Evolutionary conservation across 1,284 basidiomycete species (phyloP), one percentile per base, ranked within the genome.

Genomic region (Melampsora americana): DNA sequence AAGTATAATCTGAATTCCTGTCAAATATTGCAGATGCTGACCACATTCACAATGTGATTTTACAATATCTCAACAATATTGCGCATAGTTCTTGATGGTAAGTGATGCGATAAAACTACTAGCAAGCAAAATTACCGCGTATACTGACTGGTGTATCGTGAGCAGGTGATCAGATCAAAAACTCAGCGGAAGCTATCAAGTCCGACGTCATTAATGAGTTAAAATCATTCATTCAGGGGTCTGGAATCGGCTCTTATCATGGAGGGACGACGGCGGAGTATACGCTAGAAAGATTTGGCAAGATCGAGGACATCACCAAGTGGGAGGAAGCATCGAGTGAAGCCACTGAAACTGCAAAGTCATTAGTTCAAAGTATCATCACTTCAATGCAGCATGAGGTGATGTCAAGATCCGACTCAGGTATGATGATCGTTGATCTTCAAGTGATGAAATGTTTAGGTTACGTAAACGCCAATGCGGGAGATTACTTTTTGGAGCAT

Each of bases 391-490:
- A 56, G n/a, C 1, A 56, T 23, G 53, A 56, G 26, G 53, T 56
- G n/a, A 56, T 16, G 26, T 56, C 53, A 23, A 56, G 26, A 4
- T 56, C 53, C 12, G 26, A 56, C 53, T 23, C 53, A 56, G 53
- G 53, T 28, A 56, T 6, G n/a, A 56, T 28, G 5, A 6, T 56
- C n/a, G 20, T 56, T 9, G 26, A 56, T 23, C 53, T 56, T 56
- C 53, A 56, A 28, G 26, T 56, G 53, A 56, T 56, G 53, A 56
- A 56, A 56, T 56, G 53, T 56, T 56, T 56, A 56, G 53, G 53
- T 7, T 56, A 56, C 26, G 20, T 56, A 23, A 56, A 56, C 12
- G n/a, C 20, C 26, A n/a, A 56, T 56, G 53, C 53, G 11, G 53
- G 26, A 28, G 53, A 56, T 56, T 56, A 56, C 53, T 56, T 56